A percentile compares a stretch with the other conserved stretches of the same genome.
Evolutionary conservation across 768 basidiomycete genomes (phyloP).

Genomic region (Xerocomellus chrysenteron): DNA sequence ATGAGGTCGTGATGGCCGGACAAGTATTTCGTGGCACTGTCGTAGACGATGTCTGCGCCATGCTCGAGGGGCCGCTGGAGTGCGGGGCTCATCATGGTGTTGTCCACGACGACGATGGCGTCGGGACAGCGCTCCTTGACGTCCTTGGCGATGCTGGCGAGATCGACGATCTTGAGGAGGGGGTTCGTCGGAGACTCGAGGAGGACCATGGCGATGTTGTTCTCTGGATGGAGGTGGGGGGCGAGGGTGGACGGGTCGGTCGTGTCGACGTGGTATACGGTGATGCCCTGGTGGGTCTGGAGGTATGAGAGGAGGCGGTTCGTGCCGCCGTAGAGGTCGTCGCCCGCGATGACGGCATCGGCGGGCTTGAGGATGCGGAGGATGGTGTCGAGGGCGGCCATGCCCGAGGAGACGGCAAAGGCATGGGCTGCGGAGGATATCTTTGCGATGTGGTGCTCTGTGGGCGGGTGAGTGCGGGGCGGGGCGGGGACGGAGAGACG

Average conservation of each 20-base stretch:
- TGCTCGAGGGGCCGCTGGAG: constrained; percentile 93
- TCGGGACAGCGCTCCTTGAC: constrained; percentile 81
- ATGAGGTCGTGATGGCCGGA: constrained; percentile 99
- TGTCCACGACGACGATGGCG: constrained; percentile 88
- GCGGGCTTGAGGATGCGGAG: constrained; percentile 91
- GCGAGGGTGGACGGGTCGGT: constrained; percentile 67
- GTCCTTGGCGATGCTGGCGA: constrained; percentile 77
- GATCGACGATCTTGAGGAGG: constrained; percentile 89
- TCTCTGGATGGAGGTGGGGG: constrained; percentile 56
- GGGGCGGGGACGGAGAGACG: constrained; percentile 18
- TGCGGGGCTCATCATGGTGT: constrained; percentile 99
- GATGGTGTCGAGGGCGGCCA: constrained; percentile 97
- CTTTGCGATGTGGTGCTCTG: constrained; percentile 97
- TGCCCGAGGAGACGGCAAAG: constrained; percentile 92
- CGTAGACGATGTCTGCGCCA: constrained; percentile 96
- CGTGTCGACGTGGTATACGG: constrained; percentile 92
- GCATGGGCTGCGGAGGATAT: constrained; percentile 91
- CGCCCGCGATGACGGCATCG: constrained; percentile 94
- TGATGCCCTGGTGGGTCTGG: constrained; percentile 81
- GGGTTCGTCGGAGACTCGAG: constrained; percentile 98
- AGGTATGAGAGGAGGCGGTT: constrained; percentile 93
- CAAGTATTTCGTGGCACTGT: constrained; percentile 96
- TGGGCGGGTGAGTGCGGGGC: background rate
- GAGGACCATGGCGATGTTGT: constrained; percentile 90
- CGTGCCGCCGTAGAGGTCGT: constrained; percentile 97